Evolutionary conservation across 2,329 filamentous ascomycete species (phyloP), one percentile per base, ranked within the genome.

Genomic region (Fusarium sp.): DNA sequence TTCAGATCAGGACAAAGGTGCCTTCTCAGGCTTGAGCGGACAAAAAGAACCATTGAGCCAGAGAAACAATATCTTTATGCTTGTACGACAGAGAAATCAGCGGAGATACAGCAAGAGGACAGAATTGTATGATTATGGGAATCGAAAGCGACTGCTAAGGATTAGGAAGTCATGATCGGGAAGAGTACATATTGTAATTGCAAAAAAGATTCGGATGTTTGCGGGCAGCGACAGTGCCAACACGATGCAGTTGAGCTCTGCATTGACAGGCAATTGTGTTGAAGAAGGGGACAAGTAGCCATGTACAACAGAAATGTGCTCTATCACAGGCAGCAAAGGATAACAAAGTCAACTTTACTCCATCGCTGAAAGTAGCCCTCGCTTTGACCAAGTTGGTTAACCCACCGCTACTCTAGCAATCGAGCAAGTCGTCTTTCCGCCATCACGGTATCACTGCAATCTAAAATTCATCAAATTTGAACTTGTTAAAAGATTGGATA

Each of bases 1-100:
- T 96, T 63, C 92, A 95, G 82, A 83, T 97, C 74, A 90, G 89
- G 79, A 96, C 93, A 24, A 90, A 86, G 76, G 87, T 80, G 20
- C 77, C 79, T 4, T 49, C 73, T 14, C 69, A 72, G 36, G 59
- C 57, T 34, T 69, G 26, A 66, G 33, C 28, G 36, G 26, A 13
- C 33, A 22, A n/a, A 22, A 22, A 9, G 6, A 33, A 11, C 14
- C 2, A 18, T 14, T 26, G 13, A 18, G 7, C 9, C 8, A 9
- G 6, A 14, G 9, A 36, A n/a, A 15, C 7, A 13, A 8, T n/a
- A 7, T 24, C 4, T 15, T n/a, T 18, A 3, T 42, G 15, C 17
- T 28, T 26, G 11, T 5, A 9, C 4, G 7, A 22, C 9, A 7
- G 9, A 7, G 18, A 22, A 57, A 34, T 8, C 9, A 22, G 14